These are phyloP conservation scores for Sclerotinia borealis DNA, from an alignment of 2,329 filamentous ascomycete genomes.

Conservation along the genomic window DNA sequence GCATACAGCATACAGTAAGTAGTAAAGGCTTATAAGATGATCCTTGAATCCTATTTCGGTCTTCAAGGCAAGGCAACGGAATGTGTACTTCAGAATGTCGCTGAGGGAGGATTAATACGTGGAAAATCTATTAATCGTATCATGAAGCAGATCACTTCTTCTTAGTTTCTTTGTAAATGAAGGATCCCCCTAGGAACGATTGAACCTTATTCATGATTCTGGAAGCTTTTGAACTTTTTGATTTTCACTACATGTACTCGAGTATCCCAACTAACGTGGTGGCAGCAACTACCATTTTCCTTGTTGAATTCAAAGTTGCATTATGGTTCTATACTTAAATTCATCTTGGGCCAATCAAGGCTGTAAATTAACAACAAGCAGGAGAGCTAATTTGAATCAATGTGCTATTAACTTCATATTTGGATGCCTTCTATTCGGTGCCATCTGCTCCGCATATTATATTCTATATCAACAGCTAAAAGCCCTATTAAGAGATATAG, in stretches of 20 bases:
- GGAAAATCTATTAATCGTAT: background rate
- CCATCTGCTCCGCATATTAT: background rate
- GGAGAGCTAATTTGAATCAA: background rate
- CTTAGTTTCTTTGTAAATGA: background rate
- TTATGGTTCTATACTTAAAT: background rate
- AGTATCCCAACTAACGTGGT: background rate
- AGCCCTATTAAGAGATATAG: background rate
- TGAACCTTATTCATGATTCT: conserved; percentile 2
- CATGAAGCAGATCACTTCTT: background rate
- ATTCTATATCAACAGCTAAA: background rate
- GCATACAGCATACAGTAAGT: background rate
- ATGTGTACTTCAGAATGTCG: background rate
- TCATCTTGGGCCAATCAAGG: background rate
- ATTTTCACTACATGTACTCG: background rate
- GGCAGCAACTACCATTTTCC: conserved; percentile 2
- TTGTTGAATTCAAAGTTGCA: background rate
- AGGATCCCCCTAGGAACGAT: background rate
- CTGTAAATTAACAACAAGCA: background rate
- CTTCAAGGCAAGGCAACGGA: too few species aligned
- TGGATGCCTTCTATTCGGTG: background rate
- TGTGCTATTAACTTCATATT: background rate
- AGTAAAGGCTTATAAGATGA: background rate
- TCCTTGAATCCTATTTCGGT: background rate
- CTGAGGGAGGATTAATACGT: background rate
- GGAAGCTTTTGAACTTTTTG: background rate